Evolutionary conservation across 441 rosid species (phyloP).

Genomic region (Gossypium gossypioides): DNA sequence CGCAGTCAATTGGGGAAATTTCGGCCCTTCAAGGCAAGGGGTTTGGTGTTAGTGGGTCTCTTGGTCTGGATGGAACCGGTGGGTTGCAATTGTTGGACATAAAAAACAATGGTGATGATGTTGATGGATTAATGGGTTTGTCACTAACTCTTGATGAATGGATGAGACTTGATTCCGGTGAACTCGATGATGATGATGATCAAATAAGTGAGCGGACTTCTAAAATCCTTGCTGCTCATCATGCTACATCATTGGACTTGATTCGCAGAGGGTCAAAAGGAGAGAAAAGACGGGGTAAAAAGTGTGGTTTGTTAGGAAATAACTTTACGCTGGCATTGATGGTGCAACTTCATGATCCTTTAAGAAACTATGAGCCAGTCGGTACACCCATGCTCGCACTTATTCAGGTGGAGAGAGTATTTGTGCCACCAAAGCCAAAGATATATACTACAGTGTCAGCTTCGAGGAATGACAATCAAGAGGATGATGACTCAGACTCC

Average conservation of each 20-base stretch:
- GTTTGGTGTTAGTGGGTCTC: constrained; percentile 37
- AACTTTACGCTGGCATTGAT: constrained; percentile 79
- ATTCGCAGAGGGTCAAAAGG: constrained; percentile 66
- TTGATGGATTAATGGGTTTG: constrained; percentile 76
- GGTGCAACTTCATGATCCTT: constrained; percentile 84
- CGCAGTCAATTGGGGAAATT: constrained; percentile 52
- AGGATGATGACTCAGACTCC: constrained; percentile 33
- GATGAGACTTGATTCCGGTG: constrained; percentile 89
- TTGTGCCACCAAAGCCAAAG: constrained; percentile 73
- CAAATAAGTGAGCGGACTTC: constrained; percentile 73
- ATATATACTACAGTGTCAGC: constrained; percentile 58
- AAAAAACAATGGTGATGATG: constrained; percentile 43
- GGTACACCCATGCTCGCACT: constrained; percentile 96
- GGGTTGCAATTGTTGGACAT: constrained; percentile 71
- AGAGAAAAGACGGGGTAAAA: constrained; percentile 53
- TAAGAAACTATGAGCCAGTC: constrained; percentile 75
- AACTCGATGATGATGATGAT: constrained; percentile 56
- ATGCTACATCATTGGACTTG: constrained; percentile 58
- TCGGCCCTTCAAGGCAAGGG: constrained; percentile 65
- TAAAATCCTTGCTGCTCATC: constrained; percentile 83
- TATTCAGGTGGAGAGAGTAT: constrained; percentile 87
- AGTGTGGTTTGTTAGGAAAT: constrained; percentile 75
- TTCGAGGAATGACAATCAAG: constrained; percentile 35
- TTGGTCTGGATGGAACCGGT: constrained; percentile 71
- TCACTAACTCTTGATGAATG: constrained; percentile 87